phyloP scores from a whole-genome alignment of 2,329 filamentous ascomycete species.

The Botrytis porri region DNA sequence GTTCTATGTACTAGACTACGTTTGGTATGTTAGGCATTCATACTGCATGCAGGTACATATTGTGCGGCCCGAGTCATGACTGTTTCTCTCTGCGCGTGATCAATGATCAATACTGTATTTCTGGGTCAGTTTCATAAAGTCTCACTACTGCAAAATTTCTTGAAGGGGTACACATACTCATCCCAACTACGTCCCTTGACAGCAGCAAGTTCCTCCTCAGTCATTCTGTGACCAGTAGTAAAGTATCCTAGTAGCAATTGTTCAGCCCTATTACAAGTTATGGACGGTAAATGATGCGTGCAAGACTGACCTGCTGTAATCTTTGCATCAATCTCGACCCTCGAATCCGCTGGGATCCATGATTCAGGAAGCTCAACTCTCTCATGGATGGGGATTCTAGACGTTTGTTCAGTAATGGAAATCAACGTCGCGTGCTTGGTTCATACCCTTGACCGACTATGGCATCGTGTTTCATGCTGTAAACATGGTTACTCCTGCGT shows the following conservation, averaged over 20 bases:
- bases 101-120: conserved; percentile 37
- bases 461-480: conserved; percentile 84
- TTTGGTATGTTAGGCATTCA: conserved; percentile 21
- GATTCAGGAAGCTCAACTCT: conserved; percentile 89
- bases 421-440: conserved; percentile 14
- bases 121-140: conserved; percentile 34
- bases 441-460: conserved; percentile 74
- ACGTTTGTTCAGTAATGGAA: conserved; percentile 19
- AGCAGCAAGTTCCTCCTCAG: conserved; percentile 76
- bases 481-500: conserved; percentile 28
- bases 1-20: conserved; percentile 16
- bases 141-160: conserved; percentile 22
- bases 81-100: conserved; percentile 30
- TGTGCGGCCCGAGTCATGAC: conserved; percentile 23
- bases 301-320: conserved; percentile 74
- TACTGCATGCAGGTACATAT: conserved; percentile 23
- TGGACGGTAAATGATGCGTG: conserved; percentile 8
- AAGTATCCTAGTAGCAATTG: conserved; percentile 57
- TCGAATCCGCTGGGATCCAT: conserved; percentile 88
- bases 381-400: conserved; percentile 78
- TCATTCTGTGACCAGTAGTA: conserved; percentile 87
- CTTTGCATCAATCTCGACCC: conserved; percentile 99
- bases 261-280: conserved; percentile 36
- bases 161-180: conserved; percentile 54
- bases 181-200: conserved; percentile 93